Evolutionary conservation across 176 grass and related monocot genomes (phyloP).

Genomic region (Phoenix roebelenii): DNA sequence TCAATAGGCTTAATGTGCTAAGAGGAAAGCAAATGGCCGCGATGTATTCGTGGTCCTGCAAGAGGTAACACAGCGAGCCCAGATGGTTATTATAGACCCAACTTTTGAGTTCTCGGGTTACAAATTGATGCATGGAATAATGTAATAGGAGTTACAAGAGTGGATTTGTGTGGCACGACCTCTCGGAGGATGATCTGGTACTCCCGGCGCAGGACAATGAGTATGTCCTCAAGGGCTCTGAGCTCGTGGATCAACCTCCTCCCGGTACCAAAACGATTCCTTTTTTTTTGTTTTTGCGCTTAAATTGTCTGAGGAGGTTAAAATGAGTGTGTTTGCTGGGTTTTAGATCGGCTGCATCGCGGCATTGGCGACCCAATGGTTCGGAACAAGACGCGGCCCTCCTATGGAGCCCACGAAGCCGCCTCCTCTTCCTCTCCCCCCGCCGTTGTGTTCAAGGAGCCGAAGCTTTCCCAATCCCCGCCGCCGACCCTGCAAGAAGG

Average conservation of each 20-base stretch:
- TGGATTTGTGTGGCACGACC: constrained; percentile 28
- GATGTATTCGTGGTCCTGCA: constrained; percentile 99
- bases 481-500: not conserved
- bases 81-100: too few species aligned
- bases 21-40: constrained; percentile 75
- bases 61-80: constrained; percentile 35
- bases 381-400: constrained; percentile 15
- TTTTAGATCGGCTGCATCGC: constrained; percentile 18
- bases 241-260: constrained; percentile 21
- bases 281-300: too few species aligned
- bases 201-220: constrained; percentile 21
- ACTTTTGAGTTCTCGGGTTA: not conserved
- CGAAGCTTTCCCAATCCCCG: constrained; percentile 13
- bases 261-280: constrained; percentile 9
- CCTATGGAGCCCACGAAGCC: constrained; percentile 11
- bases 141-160: constrained; percentile 22
- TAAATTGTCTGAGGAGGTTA: too few species aligned
- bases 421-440: constrained; percentile 22
- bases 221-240: constrained; percentile 24
- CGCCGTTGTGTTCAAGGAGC: constrained; percentile 14
- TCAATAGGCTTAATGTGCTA: constrained; percentile 75
- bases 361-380: constrained; percentile 12
- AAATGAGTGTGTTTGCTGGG: not conserved
- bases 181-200: constrained; percentile 24
- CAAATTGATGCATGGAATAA: not conserved